Evolutionary conservation across 2,329 filamentous ascomycete species (phyloP), one percentile per base, ranked within the genome.

Genomic region (Colletotrichum cuscutae): DNA sequence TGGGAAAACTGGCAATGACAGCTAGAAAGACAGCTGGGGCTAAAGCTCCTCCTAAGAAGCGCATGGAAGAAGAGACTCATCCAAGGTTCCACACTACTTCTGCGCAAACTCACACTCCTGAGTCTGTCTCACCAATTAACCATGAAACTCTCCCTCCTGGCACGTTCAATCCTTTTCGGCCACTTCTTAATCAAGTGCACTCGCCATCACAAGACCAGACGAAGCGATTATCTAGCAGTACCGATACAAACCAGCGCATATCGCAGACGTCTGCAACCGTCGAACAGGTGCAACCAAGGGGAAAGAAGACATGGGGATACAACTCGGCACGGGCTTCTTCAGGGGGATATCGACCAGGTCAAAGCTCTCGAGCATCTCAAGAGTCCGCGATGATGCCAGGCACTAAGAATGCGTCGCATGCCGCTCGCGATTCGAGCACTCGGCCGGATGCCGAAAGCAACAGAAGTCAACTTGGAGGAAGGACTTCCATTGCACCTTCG

Each of bases 21-120:
- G 61, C 66, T 22, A 71, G 61, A 32, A 71, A 73, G 32, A 49
- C 71, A 9, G 65, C 62, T 12, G 13, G 13, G 15, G 42, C 58
- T 4, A 13, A n/a, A 24, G 58, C 24, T 49, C 19, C 30, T 12
- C 46, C 58, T 6, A 63, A 42, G 24, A 46, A 24, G 7, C 65
- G 49, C 12, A 22, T 32, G 37, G 49, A 63, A 53, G 49, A 37
- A n/a, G 22, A 19, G 5, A 49, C 19, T 4, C 42, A 49, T 57
- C 30, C 52, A 8, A 22, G 35, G 12, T 46, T 30, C 37, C 52
- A 46, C 13, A 22, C 19, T 24, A 57, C 37, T 11, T 19, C 22
- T 22, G 5, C 52, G 24, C 24, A 53, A 12, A 57, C 12, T 22
- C 32, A 46, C 32, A 30, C 22, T 24, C 22, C 32, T 13, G 53